phyloP scores from a whole-genome alignment of 768 basidiomycete genomes.

The Lactarius akahatsu region DNA sequence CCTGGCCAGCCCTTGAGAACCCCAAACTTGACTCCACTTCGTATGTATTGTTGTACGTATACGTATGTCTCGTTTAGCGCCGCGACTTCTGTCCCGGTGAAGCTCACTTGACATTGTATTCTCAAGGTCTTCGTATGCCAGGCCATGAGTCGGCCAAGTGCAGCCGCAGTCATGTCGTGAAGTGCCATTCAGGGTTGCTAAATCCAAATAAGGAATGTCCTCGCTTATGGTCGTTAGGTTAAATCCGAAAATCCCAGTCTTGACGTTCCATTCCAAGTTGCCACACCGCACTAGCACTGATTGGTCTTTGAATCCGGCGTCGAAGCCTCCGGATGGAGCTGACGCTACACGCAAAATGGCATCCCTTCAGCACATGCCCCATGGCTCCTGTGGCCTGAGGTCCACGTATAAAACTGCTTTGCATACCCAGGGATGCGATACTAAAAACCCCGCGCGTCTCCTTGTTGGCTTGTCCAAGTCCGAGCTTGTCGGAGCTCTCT shows the following conservation, averaged over 20 bases:
- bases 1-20: too few species aligned
- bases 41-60: too few species aligned
- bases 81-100: neutral
- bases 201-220: neutral
- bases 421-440: neutral
- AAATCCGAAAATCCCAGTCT: neutral
- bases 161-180: too few species aligned
- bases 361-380: neutral
- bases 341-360: neutral
- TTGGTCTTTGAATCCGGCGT: neutral
- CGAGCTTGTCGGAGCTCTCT: neutral
- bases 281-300: neutral
- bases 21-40: neutral
- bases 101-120: neutral
- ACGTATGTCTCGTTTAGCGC: neutral
- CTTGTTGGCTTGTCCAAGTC: neutral
- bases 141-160: neutral
- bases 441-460: neutral
- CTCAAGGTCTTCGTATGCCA: neutral
- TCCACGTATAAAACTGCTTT: neutral
- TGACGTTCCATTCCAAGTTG: neutral
- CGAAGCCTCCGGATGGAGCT: neutral
- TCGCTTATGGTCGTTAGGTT: neutral
- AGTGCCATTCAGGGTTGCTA: neutral
- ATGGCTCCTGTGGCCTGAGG: neutral